A percentile compares a stretch with the other conserved stretches of the same genome.
phyloP scores from a whole-genome alignment of 2,329 filamentous ascomycete species.

The Hypoxylon sp. region DNA sequence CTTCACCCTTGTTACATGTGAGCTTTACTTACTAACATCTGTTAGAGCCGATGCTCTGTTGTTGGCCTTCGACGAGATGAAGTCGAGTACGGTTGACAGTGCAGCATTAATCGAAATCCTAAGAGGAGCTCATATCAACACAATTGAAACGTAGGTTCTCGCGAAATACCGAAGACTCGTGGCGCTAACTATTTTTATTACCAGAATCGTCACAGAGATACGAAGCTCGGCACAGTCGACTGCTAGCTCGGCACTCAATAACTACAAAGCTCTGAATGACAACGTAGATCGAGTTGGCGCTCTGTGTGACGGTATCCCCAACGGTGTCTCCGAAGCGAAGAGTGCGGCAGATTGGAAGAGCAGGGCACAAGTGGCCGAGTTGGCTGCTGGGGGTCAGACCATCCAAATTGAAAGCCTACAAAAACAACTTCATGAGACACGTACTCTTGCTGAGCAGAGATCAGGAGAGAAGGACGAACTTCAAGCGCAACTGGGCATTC shows the following conservation, averaged over 20 bases:
- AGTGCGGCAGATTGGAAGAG: conserved; percentile 34
- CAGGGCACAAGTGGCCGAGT: conserved; percentile 23
- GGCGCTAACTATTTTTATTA: neutral
- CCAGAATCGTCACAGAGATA: conserved; percentile 22
- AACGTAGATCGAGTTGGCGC: conserved; percentile 17
- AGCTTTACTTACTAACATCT: conserved; percentile 14
- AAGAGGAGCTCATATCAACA: conserved; percentile 24
- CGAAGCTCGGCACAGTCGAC: conserved; percentile 18
- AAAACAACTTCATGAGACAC: conserved; percentile 24
- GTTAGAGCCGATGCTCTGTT: conserved; percentile 36
- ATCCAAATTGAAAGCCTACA: conserved; percentile 28
- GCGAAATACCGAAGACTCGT: neutral
- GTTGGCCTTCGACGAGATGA: conserved; percentile 24
- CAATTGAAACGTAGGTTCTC: conserved; percentile 33
- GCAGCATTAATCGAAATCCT: conserved; percentile 26
- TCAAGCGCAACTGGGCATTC: conserved; percentile 14
- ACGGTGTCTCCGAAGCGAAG: conserved; percentile 4
- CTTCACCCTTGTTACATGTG: neutral
- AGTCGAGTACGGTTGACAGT: conserved; percentile 11
- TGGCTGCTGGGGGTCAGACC: conserved; percentile 7
- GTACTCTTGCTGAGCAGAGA: conserved; percentile 11
- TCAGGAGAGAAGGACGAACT: conserved; percentile 23
- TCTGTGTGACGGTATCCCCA: conserved; percentile 18
- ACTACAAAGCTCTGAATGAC: conserved; percentile 3
- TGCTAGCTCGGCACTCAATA: conserved; percentile 4